Evolutionary conservation across 2,329 filamentous ascomycete genomes (phyloP).

Genomic region (Aphanocladium album): DNA sequence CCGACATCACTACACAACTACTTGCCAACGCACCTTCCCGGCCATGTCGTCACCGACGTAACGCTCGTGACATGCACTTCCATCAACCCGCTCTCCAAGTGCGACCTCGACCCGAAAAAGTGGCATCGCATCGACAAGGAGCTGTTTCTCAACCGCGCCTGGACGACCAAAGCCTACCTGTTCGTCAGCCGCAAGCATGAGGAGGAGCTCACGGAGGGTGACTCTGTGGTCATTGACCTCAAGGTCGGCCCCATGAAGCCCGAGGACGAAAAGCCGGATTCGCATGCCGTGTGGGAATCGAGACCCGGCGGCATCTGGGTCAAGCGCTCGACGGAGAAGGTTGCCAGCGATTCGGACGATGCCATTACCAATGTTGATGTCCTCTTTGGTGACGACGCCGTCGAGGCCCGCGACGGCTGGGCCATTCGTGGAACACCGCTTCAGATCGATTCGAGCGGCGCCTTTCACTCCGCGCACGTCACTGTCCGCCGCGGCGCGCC

Average conservation of each 20-base stretch:
- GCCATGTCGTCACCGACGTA: constrained; percentile 80
- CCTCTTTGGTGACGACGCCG: constrained; percentile 84
- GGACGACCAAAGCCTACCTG: constrained; percentile 73
- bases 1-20: constrained; percentile 81
- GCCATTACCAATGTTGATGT: constrained; percentile 80
- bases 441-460: constrained; percentile 58
- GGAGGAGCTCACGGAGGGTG: constrained; percentile 68
- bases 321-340: constrained; percentile 64
- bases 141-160: constrained; percentile 69
- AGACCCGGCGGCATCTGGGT: constrained; percentile 78
- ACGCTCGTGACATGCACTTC: constrained; percentile 71
- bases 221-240: constrained; percentile 76
- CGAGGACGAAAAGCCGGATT: constrained; percentile 33
- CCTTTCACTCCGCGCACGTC: constrained; percentile 65
- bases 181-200: constrained; percentile 81
- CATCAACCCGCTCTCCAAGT: constrained; percentile 69
- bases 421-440: constrained; percentile 69
- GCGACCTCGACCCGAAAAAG: constrained; percentile 61
- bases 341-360: constrained; percentile 68
- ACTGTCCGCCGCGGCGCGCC: constrained; percentile 71
- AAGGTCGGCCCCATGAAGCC: constrained; percentile 71
- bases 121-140: constrained; percentile 91
- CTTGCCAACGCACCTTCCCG: constrained; percentile 78
- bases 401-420: constrained; percentile 86
- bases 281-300: constrained; percentile 68